Evolutionary conservation across 2,329 filamentous ascomycete genomes (phyloP).

Genomic region (Blumeriella jaapii): DNA sequence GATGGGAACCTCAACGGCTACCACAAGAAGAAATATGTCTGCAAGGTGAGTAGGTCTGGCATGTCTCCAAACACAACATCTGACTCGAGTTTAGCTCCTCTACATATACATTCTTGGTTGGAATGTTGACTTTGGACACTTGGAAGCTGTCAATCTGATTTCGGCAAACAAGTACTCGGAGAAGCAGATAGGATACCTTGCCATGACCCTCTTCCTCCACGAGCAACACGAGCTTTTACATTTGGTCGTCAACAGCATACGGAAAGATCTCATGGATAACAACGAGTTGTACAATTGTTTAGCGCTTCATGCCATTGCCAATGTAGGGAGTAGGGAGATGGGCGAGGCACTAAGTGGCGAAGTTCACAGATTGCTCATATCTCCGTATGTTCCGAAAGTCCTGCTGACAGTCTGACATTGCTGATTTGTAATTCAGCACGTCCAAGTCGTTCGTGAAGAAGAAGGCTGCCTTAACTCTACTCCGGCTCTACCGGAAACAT

Average conservation of each 20-base stretch:
- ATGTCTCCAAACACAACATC: background rate
- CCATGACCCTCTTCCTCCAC: constrained; percentile 93
- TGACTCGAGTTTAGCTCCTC: constrained; percentile 43
- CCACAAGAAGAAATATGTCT: constrained; percentile 99
- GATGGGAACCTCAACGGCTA: constrained; percentile 89
- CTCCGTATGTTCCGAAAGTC: constrained; percentile 56
- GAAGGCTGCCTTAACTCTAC: constrained; percentile 87
- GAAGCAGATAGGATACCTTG: constrained; percentile 97
- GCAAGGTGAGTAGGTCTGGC: constrained; percentile 55
- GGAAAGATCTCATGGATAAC: constrained; percentile 87
- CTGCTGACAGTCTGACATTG: constrained; percentile 1
- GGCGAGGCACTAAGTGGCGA: constrained; percentile 85
- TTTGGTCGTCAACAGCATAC: constrained; percentile 94
- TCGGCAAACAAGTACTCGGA: constrained; percentile 96
- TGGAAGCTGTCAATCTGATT: constrained; percentile 96
- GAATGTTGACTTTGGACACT: constrained; percentile 97
- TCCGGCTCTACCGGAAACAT: constrained; percentile 89
- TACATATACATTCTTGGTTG: constrained; percentile 99
- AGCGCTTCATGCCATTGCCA: constrained; percentile 92
- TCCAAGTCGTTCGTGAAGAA: constrained; percentile 99
- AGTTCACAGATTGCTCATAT: constrained; percentile 88
- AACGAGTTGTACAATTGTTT: constrained; percentile 98
- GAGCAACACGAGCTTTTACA: constrained; percentile 95
- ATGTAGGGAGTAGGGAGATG: constrained; percentile 94
- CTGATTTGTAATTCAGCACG: constrained; percentile 35